Base-by-base conservation (phyloP, 306 rosid genomes). In the Biancaea sappan region DNA sequence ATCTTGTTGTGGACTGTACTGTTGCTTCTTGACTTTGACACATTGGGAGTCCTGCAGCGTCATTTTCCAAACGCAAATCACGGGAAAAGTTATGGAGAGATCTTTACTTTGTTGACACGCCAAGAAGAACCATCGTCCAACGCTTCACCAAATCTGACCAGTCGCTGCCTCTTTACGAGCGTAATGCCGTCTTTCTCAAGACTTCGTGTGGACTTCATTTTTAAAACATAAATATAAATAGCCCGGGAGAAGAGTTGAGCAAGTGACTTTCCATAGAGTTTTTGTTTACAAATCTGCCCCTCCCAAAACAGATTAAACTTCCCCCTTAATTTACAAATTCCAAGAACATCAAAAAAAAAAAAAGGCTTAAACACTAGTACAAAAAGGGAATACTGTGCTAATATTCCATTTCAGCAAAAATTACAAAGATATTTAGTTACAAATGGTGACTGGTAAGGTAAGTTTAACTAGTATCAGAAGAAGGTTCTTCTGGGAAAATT, bases 41-140 rank as follows among this genome's bases (percentile, higher is more conserved):
- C 53, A 56, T 35, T 12, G 69, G 31, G n/a, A 6, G 43, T 46
- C 52, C 63, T 69, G 47, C 35, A 3, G 64, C 52, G 73, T 46
- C 46, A 52, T 34, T 37, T 70, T 66, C 9, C 18, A 67, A 59
- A 13, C 87, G 72, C 44, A 28, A 62, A 80, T 84, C 80, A 77
- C 84, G 84, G 84, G 12, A 51, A 51, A 75, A 43, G 31, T 34
- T 51, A 8, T 19, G 22, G 15, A 34, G 78, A 65, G 25, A 22
- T 24, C 29, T 48, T 46, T 60, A 21, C 69, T 31, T 56, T 12
- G 57, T 64, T 48, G 56, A 56, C 74, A 64, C 61, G 71, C 54
- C 2, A 43, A 1, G 11, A 40, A 19, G 26, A 8, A 11, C 4
- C 8, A 0, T 60, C 4, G 68, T 5, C 68, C 28, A 9, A 6